A percentile compares a stretch with the other conserved stretches of the same genome.
Evolutionary conservation across 192 early-diverging fungal species (phyloP).

Genomic region (Gryganskiella cystojenkinii): DNA sequence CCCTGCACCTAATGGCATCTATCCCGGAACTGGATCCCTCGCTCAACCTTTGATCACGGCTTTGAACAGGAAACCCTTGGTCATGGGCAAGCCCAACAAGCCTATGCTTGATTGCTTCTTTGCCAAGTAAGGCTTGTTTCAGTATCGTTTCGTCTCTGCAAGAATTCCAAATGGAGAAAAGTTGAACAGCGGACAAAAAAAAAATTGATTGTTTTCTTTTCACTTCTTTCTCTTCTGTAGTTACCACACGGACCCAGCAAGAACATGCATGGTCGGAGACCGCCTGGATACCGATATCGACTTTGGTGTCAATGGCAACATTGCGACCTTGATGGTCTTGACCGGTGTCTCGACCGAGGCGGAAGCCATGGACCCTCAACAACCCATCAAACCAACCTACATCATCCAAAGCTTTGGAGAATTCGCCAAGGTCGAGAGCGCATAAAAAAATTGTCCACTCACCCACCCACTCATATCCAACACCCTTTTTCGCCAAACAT

Average conservation of each 20-base stretch:
- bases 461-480: not conserved
- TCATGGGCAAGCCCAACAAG: conserved; percentile 94
- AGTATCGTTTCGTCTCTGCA: not conserved
- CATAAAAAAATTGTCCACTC: conserved; percentile 2
- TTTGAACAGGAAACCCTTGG: conserved; percentile 82
- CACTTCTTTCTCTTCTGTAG: conserved; percentile 5
- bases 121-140: conserved; percentile 67
- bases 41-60: conserved; percentile 77
- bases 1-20: conserved; percentile 79
- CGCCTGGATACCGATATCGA: conserved; percentile 95
- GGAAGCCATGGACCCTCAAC: conserved; percentile 39
- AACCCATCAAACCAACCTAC: conserved; percentile 58
- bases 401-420: conserved; percentile 59
- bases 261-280: conserved; percentile 98
- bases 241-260: conserved; percentile 77
- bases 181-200: not conserved
- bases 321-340: conserved; percentile 90
- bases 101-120: conserved; percentile 95
- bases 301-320: conserved; percentile 89
- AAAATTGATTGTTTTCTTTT: not conserved
- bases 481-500: too few relatives aligned
- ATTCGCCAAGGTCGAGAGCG: conserved; percentile 42
- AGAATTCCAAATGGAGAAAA: too few relatives aligned
- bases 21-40: conserved; percentile 89
- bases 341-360: conserved; percentile 73